These are phyloP conservation scores for Aspergillus clavatus DNA, from an alignment of 2,329 filamentous ascomycete species.

Conservation along the genomic window DNA sequence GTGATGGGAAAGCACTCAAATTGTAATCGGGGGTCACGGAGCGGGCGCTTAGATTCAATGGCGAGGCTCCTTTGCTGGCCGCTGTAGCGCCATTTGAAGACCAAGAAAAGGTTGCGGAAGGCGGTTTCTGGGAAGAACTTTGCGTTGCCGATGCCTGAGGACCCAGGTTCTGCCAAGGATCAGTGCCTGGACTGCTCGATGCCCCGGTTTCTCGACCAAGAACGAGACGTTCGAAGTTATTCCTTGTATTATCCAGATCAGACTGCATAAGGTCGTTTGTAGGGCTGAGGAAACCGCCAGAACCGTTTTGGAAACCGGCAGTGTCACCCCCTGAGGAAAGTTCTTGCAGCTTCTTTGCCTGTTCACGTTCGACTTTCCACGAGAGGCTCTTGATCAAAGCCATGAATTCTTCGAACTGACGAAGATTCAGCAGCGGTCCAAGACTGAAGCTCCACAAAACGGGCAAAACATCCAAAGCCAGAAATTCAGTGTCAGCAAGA, in stretches of 20 bases:
- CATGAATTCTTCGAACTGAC: slow-evolving; percentile 90
- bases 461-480: slow-evolving; percentile 85
- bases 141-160: slow-evolving; percentile 27
- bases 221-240: slow-evolving; percentile 85
- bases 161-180: slow-evolving; percentile 31
- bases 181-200: slow-evolving; percentile 29
- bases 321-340: slow-evolving; percentile 59
- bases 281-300: slow-evolving; percentile 22
- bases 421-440: slow-evolving; percentile 79
- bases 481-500: slow-evolving; percentile 80
- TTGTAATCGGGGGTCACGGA: slow-evolving; percentile 51
- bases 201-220: slow-evolving; percentile 58
- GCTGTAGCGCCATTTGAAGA: slow-evolving; percentile 28
- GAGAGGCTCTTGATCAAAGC: slow-evolving; percentile 76
- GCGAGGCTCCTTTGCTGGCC: slow-evolving; percentile 16
- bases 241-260: slow-evolving; percentile 51
- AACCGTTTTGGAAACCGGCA: slow-evolving; percentile 36
- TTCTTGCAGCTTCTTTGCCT: slow-evolving; percentile 82
- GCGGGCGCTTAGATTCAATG: slow-evolving; percentile 31
- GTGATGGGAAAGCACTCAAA: slow-evolving; percentile 45
- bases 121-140: slow-evolving; percentile 17
- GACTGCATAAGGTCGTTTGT: slow-evolving; percentile 34
- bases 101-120: slow-evolving; percentile 40
- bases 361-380: slow-evolving; percentile 77
- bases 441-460: slow-evolving; percentile 88